Base-by-base conservation (phyloP, 768 basidiomycete genomes). In the Agrocybe chaxingu region DNA sequence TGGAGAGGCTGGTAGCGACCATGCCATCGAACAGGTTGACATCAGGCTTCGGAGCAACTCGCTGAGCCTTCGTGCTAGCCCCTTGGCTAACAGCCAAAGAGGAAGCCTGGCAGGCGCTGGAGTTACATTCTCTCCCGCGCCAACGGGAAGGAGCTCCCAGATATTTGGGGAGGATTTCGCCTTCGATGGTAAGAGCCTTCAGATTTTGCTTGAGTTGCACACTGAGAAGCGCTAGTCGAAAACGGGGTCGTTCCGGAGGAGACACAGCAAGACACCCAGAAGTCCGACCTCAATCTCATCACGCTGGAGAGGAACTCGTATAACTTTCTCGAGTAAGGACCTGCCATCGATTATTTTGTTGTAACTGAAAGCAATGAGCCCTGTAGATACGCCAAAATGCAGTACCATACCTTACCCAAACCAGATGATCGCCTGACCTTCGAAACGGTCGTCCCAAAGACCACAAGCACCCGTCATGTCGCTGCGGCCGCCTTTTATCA, bases 401-500 rank as follows among this genome's bases (percentile, higher is more conserved):
- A 87, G 60, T 69, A 78, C 43, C 79, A 77, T 52, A 77, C 82
- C 0, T 74, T 85, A 47, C 76, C 85, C 19, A 68, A 66, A 42
- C 65, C 72, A 6, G 64, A 70, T 11, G 67, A 71, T 11, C 65
- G 70, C 48, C 69, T 92, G 32, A 73, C 68, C 8, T 89, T 92
- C 60, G 80, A 86, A 51, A 75, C 73, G 31, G 74, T 92, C 32
- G 85, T 82, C 8, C 89, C 88, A 8, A 77, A 69, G 54, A 62
- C 67, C 39, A 80, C 85, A 1, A 89, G 85, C 57, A 88, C 85
- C 3, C 75, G 80, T 8, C 88, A 84, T 61, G 86, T 92, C 34
- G 91, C 88, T 8, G 84, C 90, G 7, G 81, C 87, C 11, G 91
- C 83, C 3, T 85, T 93, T 64, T 90, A 93, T 65, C 89, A 93